Evolutionary conservation across 345 rosid genomes (phyloP).

Genomic region (Sonneratia caseolaris): DNA sequence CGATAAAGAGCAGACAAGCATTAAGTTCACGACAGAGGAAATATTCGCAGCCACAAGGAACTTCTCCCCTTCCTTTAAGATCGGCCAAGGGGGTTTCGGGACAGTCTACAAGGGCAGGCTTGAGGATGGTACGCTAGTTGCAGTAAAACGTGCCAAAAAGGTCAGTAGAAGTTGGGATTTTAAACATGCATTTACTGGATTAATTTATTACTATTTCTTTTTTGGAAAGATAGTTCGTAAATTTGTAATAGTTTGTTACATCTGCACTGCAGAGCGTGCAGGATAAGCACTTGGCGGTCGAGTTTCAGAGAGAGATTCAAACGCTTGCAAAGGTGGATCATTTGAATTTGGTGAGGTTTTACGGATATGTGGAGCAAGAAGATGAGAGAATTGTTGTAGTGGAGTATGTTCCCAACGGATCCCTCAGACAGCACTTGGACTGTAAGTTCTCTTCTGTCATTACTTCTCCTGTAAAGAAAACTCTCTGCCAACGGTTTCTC

Average conservation of each 20-base stretch:
- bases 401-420: constrained; percentile 86
- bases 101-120: constrained; percentile 84
- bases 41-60: constrained; percentile 59
- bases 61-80: constrained; percentile 70
- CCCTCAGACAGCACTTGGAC: constrained; percentile 84
- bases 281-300: constrained; percentile 63
- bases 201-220: too few species aligned
- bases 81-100: constrained; percentile 90
- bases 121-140: constrained; percentile 62
- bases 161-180: constrained; percentile 13
- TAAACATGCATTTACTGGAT: too few species aligned
- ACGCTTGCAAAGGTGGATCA: constrained; percentile 75
- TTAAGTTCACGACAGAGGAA: constrained; percentile 48
- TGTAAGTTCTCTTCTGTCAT: constrained; percentile 32
- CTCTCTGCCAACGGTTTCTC: neutral
- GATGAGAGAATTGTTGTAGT: constrained; percentile 71
- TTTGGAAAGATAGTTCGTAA: too few species aligned
- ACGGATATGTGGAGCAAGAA: constrained; percentile 53
- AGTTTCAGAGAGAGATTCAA: constrained; percentile 69
- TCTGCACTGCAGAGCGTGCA: constrained; percentile 35
- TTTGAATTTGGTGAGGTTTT: constrained; percentile 65
- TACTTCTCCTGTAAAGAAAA: neutral
- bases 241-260: too few species aligned
- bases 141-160: constrained; percentile 87
- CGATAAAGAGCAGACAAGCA: constrained; percentile 30